Percentiles rank a stretch among this genome's conserved stretches.
Conservation (phyloP, 768 basidiomycete species). For the Tricholoma terreum region DNA sequence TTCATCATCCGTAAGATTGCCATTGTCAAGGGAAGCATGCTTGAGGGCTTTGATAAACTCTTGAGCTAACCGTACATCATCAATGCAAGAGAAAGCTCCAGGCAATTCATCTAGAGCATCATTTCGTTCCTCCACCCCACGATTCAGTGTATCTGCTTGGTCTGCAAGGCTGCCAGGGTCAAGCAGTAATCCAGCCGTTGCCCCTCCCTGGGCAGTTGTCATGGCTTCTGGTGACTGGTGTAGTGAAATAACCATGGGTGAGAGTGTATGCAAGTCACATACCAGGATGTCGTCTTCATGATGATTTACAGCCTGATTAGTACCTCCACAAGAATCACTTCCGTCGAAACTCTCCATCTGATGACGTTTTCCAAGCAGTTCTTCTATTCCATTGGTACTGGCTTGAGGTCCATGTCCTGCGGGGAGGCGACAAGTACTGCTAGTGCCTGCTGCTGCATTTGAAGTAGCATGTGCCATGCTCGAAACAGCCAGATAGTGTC, state of each 20-base stretch:
- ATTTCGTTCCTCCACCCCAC: not conserved
- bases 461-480: not conserved
- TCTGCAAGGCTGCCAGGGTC: not conserved
- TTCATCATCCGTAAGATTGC: slow-evolving; percentile 3
- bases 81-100: not conserved
- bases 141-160: not conserved
- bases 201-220: not conserved
- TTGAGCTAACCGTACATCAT: slow-evolving; percentile 5
- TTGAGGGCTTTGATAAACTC: slow-evolving; percentile 6
- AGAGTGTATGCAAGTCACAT: not conserved
- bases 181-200: not conserved
- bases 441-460: not conserved
- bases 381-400: not conserved
- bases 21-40: slow-evolving; percentile 6
- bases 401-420: not conserved
- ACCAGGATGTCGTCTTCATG: not conserved
- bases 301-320: not conserved
- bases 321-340: not conserved
- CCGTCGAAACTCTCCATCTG: not conserved
- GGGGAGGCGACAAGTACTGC: not conserved
- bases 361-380: not conserved
- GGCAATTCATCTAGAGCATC: not conserved
- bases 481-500: not conserved
- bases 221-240: not conserved
- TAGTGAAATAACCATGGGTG: not conserved